Evolutionary conservation across 495 filamentous ascomycete species (phyloP), one percentile per base, ranked within the genome.

Genomic region (Aspergillus baeticus): DNA sequence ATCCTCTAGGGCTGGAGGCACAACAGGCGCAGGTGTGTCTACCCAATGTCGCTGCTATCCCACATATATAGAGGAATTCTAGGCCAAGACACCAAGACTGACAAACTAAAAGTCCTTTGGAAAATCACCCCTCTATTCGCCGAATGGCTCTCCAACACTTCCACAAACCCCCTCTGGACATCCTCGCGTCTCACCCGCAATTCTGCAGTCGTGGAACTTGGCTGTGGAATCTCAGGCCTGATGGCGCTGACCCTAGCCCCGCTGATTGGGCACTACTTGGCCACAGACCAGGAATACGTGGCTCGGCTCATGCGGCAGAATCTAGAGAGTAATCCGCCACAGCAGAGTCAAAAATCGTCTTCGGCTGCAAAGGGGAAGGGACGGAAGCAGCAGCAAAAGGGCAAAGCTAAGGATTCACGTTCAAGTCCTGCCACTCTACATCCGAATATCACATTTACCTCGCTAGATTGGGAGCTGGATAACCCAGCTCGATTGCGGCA

Each of bases 201-300:
- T 6, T 86, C 88, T 14, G 74, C 72, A 13, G 78, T 92, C 37
- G 69, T 95, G 51, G 93, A 98, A 63, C 83, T 98, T 3, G 94
- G 94, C 29, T 90, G 88, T 64, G 94, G 94, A 51, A 87, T 93
- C 59, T 88, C 91, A 8, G 87, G 84, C 38, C 77, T 97, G 10
- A 78, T 91, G 38, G 88, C 84, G 13, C 70, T 92, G 36, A 63
- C 82, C 2, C 67, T 96, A 18, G 80, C 84, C 5, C 82, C 84
- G 1, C 70, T 65, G 1, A 75, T 96, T 33, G 54, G 72, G 5
- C 76, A 75, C 53, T 96, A 92, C 59, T 73, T 96, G 37, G 84
- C 92, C 34, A 96, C 92, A 5, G 94, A 98, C 67, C 92, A 97
- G 63, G 77, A 84, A 46, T 97, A 97, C 67, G 89, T 95, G 0